Conservation (phyloP, 2,329 filamentous ascomycete species). For the Dactylellina drechsleri region DNA sequence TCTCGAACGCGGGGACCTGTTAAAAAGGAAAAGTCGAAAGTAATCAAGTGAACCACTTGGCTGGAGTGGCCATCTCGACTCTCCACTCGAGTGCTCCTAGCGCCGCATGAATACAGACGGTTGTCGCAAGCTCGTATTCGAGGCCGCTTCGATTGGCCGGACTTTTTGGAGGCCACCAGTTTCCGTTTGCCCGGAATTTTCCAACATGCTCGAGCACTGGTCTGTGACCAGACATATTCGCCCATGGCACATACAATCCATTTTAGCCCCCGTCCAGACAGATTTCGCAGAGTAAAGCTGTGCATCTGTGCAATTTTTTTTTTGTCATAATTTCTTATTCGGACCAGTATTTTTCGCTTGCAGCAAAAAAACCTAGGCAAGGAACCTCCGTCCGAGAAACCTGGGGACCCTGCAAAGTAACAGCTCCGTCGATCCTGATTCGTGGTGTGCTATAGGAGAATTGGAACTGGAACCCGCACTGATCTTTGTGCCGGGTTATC, state of each 20-base stretch:
- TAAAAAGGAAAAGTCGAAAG: slow-evolving; percentile 20
- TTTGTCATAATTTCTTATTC: slow-evolving; percentile 23
- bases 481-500: slow-evolving; percentile 41
- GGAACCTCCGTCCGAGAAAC: slow-evolving; percentile 55
- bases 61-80: slow-evolving; percentile 41
- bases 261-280: slow-evolving; percentile 39
- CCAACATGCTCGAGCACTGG: slow-evolving; percentile 7
- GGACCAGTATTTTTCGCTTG: slow-evolving; percentile 33
- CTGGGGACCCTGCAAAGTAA: slow-evolving; percentile 51
- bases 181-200: slow-evolving; percentile 53
- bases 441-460: slow-evolving; percentile 52
- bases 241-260: slow-evolving; percentile 16
- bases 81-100: slow-evolving; percentile 25
- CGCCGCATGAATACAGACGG: slow-evolving; percentile 26
- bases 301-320: slow-evolving; percentile 27
- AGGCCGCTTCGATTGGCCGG: slow-evolving; percentile 52
- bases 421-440: slow-evolving; percentile 49
- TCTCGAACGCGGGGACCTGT: slow-evolving; percentile 35
- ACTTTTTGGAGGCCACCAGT: slow-evolving; percentile 44
- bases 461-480: slow-evolving; percentile 54
- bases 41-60: slow-evolving; percentile 44
- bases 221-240: slow-evolving; percentile 28
- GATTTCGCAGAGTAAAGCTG: not conserved
- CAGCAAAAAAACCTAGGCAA: slow-evolving; percentile 40
- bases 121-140: slow-evolving; percentile 51